Evolutionary conservation across 2,329 filamentous ascomycete species (phyloP), one percentile per base, ranked within the genome.

Genomic region (Verticillium alfalfae): DNA sequence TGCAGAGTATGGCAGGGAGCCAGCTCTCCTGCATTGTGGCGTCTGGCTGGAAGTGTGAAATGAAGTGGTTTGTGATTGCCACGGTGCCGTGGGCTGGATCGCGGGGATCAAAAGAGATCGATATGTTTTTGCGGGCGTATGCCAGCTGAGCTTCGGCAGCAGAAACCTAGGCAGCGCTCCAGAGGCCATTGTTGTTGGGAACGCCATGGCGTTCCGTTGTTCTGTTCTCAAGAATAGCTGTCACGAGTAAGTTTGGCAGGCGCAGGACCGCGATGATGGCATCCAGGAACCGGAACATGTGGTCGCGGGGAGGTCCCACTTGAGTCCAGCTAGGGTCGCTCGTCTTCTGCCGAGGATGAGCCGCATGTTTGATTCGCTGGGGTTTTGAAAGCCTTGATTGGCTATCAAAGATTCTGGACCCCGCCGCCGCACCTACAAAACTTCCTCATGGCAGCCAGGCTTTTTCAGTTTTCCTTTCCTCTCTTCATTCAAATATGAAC

Each of bases 61-160:
- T 8, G 67, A 45, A 37, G 61, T 69, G 61, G 68, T 66, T 60
- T 64, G 60, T 34, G 31, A 54, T 57, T 52, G 61, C 49, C 55
- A 55, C 61, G 37, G 58, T 22, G 8, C n/a, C 22, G n/a, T 52
- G 3, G n/a, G 62, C 57, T 58, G 66, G 63, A 65, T 63, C 66
- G 64, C 60, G 58, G 26, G 56, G 57, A 67, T 62, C 65, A 72
- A 66, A 38, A 74, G 60, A 34, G 69, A 62, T 45, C 68, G 65
- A 5, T 72, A 68, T 31, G 71, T 61, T 34, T 71, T 68, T 2
- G 67, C 65, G 41, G 74, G 69, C 31, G 70, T 71, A 56, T 69
- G 73, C 83, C 83, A 86, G 75, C 84, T 86, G 22, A 86, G 73
- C 26, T 79, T 78, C 3, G 84, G 84, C 16, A 85, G 79, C 13